These are phyloP conservation scores for Kuraishia piskuri DNA, from an alignment of 805 yeast genomes.

Conservation along the genomic window DNA sequence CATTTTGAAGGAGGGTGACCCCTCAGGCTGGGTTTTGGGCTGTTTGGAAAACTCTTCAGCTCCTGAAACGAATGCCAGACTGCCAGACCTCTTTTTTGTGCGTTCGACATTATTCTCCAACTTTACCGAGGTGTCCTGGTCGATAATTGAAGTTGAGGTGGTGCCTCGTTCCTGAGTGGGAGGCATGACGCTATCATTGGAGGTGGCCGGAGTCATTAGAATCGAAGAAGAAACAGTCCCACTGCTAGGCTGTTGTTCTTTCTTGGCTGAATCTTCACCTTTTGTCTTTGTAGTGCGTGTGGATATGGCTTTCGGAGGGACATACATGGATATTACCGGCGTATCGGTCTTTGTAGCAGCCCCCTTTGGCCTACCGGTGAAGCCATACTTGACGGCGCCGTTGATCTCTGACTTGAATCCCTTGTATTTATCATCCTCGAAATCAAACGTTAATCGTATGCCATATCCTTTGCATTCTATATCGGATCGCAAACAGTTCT, in stretches of 20 bases:
- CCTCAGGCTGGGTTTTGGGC: neutral
- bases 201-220: neutral
- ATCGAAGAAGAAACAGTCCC: too few relatives aligned
- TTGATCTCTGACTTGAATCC: constrained; percentile 2
- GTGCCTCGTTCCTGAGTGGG: neutral
- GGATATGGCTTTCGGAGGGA: neutral
- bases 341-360: neutral
- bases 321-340: neutral
- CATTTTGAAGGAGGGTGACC: neutral
- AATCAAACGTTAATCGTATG: constrained; percentile 29
- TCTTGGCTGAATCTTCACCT: too few relatives aligned
- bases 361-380: constrained; percentile 4
- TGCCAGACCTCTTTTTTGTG: neutral
- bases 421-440: constrained; percentile 21
- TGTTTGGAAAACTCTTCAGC: neutral
- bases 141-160: neutral
- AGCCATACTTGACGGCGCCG: constrained; percentile 5
- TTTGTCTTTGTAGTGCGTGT: neutral
- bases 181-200: neutral
- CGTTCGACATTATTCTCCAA: neutral
- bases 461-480: constrained; percentile 34
- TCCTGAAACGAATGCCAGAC: neutral
- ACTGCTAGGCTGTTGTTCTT: too few relatives aligned
- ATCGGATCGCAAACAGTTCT: constrained; percentile 29
- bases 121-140: neutral